These are phyloP conservation scores for Suillus alpinus DNA, from an alignment of 768 basidiomycete genomes.

Conservation along the genomic window DNA sequence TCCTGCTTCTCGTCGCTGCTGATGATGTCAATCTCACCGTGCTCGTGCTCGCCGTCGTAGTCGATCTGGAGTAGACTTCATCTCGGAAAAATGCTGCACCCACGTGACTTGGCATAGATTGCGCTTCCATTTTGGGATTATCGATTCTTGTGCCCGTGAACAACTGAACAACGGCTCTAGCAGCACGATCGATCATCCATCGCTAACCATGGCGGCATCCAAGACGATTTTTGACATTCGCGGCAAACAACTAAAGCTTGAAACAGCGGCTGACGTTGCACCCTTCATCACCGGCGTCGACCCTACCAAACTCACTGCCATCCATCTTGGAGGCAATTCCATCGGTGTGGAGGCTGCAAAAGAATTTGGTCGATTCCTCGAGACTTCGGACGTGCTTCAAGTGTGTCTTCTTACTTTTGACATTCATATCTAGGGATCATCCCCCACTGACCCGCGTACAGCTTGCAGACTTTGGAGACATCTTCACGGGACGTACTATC, in stretches of 20 bases:
- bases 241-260: constrained; percentile 60
- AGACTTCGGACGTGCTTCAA: constrained; percentile 64
- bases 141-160: constrained; percentile 9
- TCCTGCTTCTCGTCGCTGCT: background rate
- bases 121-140: constrained; percentile 16
- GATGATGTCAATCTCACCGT: background rate
- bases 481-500: constrained; percentile 97
- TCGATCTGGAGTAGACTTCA: background rate
- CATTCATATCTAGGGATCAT: constrained; percentile 1
- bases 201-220: constrained; percentile 16
- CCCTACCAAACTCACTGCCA: constrained; percentile 71
- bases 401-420: constrained; percentile 39
- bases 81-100: constrained; percentile 1
- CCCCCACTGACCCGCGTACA: constrained; percentile 30
- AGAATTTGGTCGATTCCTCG: constrained; percentile 78
- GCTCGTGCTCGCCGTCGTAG: constrained; percentile 1
- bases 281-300: constrained; percentile 67
- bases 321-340: constrained; percentile 93
- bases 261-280: constrained; percentile 70
- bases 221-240: constrained; percentile 26
- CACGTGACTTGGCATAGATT: constrained; percentile 20
- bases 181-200: background rate
- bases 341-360: constrained; percentile 87
- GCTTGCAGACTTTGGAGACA: constrained; percentile 95
- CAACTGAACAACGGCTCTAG: background rate